These are phyloP conservation scores for Diplodia corticola DNA, from an alignment of 2,329 filamentous ascomycete genomes.

Conservation along the genomic window DNA sequence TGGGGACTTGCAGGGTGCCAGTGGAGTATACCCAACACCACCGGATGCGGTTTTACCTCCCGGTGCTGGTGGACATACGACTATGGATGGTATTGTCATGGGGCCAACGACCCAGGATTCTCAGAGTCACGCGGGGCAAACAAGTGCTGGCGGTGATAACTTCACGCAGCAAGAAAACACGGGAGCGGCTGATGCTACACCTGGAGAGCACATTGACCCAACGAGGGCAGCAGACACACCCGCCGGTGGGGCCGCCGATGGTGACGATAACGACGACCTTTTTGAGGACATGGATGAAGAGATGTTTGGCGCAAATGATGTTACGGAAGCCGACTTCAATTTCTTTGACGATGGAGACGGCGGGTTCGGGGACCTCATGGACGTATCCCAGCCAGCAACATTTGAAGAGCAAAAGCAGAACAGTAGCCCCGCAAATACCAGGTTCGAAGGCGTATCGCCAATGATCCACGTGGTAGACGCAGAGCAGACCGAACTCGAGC, in stretches of 20 bases:
- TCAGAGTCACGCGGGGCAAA: not conserved
- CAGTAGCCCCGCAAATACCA: slow-evolving; percentile 19
- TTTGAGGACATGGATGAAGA: slow-evolving; percentile 68
- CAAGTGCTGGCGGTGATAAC: not conserved
- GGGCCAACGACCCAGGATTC: not conserved
- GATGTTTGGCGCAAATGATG: slow-evolving; percentile 68
- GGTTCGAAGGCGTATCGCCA: slow-evolving; percentile 22
- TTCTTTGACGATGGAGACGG: slow-evolving; percentile 71
- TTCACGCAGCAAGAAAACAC: not conserved
- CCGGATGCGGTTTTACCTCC: slow-evolving; percentile 40
- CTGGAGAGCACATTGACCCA: slow-evolving; percentile 5
- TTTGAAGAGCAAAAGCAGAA: slow-evolving; percentile 25
- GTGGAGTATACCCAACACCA: slow-evolving; percentile 44
- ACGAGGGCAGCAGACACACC: not conserved
- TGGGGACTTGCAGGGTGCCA: slow-evolving; percentile 39
- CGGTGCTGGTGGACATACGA: slow-evolving; percentile 29
- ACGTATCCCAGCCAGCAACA: slow-evolving; percentile 27
- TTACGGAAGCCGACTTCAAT: slow-evolving; percentile 82
- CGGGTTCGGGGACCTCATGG: slow-evolving; percentile 37
- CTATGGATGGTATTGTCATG: slow-evolving; percentile 17
- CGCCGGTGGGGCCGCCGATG: not conserved
- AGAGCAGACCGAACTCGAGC: slow-evolving; percentile 17
- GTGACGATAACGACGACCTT: slow-evolving; percentile 53
- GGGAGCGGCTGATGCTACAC: not conserved
- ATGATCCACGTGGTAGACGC: slow-evolving; percentile 10